phyloP scores from a whole-genome alignment of 805 yeast genomes.

The Suhomyces sp. region DNA sequence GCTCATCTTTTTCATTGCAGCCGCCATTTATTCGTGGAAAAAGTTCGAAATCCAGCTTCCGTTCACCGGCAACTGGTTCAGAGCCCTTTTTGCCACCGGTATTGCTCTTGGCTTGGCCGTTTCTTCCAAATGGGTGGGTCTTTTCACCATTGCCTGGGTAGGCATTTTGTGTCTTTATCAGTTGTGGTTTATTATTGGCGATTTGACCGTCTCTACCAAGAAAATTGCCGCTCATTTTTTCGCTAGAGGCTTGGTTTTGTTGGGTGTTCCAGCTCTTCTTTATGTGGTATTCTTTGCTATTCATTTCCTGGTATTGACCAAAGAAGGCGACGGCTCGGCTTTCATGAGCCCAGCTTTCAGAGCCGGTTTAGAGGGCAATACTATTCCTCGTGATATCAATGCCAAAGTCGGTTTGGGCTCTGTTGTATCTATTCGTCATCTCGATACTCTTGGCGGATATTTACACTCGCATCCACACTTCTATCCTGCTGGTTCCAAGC shows the following conservation, averaged over 20 bases:
- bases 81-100: constrained; percentile 60
- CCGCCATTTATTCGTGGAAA: constrained; percentile 61
- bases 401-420: constrained; percentile 78
- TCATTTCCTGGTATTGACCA: constrained; percentile 56
- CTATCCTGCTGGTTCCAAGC: constrained; percentile 77
- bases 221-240: constrained; percentile 46
- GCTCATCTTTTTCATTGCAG: constrained; percentile 71
- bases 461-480: constrained; percentile 74
- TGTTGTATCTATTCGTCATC: constrained; percentile 60
- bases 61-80: constrained; percentile 55
- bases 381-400: constrained; percentile 53
- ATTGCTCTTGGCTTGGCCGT: constrained; percentile 70
- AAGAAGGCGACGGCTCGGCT: constrained; percentile 69
- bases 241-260: constrained; percentile 49
- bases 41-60: constrained; percentile 65
- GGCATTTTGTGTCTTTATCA: constrained; percentile 60
- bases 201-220: constrained; percentile 49
- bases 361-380: constrained; percentile 56
- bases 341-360: constrained; percentile 74
- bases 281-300: constrained; percentile 59
- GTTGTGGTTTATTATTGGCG: constrained; percentile 73
- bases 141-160: constrained; percentile 77
- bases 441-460: constrained; percentile 74
- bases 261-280: constrained; percentile 56
- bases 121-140: constrained; percentile 81